These are phyloP conservation scores for Puccinia coronata DNA, from an alignment of 1,284 basidiomycete genomes.

Conservation along the genomic window DNA sequence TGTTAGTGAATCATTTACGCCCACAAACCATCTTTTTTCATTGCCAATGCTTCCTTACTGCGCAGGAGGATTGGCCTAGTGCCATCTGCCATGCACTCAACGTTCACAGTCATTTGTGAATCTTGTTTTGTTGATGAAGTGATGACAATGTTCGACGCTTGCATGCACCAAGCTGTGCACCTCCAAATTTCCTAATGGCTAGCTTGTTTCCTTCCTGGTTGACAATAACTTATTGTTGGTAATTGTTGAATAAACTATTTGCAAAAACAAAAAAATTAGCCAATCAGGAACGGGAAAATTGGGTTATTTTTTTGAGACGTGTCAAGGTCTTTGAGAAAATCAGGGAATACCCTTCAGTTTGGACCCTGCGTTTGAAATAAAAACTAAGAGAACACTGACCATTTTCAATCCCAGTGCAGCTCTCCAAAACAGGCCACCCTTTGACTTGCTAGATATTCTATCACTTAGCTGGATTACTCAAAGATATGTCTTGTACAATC, in stretches of 20 bases:
- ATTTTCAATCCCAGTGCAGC: slow-evolving; percentile 47
- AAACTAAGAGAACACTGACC: slow-evolving; percentile 1
- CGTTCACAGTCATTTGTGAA: too few species aligned
- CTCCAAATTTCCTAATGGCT: background rate
- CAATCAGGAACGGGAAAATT: background rate
- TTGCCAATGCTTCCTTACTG: too few species aligned
- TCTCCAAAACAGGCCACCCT: slow-evolving; percentile 42
- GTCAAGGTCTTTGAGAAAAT: too few species aligned
- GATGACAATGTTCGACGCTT: too few species aligned
- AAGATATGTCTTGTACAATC: slow-evolving; percentile 80
- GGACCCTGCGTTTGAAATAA: slow-evolving; percentile 22
- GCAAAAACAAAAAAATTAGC: background rate
- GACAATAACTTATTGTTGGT: background rate
- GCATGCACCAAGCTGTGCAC: too few species aligned
- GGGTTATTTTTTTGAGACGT: background rate
- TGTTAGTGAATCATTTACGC: too few species aligned
- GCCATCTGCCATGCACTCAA: too few species aligned
- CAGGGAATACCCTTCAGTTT: background rate
- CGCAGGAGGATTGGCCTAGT: too few species aligned
- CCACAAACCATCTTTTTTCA: too few species aligned
- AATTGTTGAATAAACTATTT: slow-evolving; percentile 30
- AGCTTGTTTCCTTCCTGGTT: background rate
- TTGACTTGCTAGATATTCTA: slow-evolving; percentile 40
- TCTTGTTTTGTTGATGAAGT: too few species aligned
- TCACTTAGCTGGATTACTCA: slow-evolving; percentile 73